Evolutionary conservation across 495 filamentous ascomycete species (phyloP), one percentile per base, ranked within the genome.

Genomic region (Penicillium salamii): DNA sequence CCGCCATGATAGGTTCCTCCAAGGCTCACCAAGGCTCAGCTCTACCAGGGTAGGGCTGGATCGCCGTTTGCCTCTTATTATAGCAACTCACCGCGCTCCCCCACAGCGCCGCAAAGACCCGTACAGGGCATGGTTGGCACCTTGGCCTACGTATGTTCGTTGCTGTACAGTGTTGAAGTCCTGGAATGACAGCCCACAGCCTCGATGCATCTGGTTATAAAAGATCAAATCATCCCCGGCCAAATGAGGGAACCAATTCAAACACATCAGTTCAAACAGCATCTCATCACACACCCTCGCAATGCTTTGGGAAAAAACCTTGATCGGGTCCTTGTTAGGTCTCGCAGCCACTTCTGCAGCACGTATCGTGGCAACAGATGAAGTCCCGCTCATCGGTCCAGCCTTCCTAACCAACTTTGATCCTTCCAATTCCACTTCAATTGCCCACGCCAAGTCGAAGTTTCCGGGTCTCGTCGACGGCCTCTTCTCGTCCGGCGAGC

Each of bases 371-470:
- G 34, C 52, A n/a, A 50, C 35, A 24, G 52, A 49, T 33, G 46
- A 54, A 29, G 41, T 31, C 7, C 46, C 52, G 5, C 15, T 54
- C 2, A 35, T 50, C 12, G 52, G 52, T 4, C 52, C 52, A 28
- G 37, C 46, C 3, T 54, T 54, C 41, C 35, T 50, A 7, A 50
- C 52, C 33, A 54, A 54, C 18, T 54, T 54, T 21, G 46, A 54
- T 24, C 41, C 40, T 9, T 45, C 46, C 9, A 46, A 34, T 18
- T 45, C 52, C 4, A 40, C 3, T 9, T 26, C 52, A 12, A 43
- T 43, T 18, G 17, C 3, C 0, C 9, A 43, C 0, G 41, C 41
- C 18, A 43, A 20, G 32, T 32, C 26, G 11, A 8, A 43, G 1
- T 31, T 43, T 12, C 41, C 41, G 6, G 41, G 41, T n/a, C 9